Evolutionary conservation across 768 basidiomycete genomes (phyloP), one percentile per base, ranked within the genome.

Genomic region (Mrakia blollopis): DNA sequence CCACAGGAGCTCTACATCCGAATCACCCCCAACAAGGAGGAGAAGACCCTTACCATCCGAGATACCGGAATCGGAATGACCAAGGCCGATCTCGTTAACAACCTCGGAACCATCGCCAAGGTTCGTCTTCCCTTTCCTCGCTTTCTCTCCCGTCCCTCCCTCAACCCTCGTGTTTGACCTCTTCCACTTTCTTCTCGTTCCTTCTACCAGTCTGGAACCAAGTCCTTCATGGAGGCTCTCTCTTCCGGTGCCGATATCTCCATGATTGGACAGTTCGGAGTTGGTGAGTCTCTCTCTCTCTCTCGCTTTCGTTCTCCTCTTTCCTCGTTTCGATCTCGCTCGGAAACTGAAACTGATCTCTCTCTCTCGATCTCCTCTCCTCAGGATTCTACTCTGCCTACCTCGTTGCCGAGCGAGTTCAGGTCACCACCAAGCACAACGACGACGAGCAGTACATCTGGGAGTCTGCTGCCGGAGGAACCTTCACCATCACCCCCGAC

Each of bases 391-490:
- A 99, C 90, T 98, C 96, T 68, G 92, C 93, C 23, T 98, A 98
- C 89, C 93, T 99, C 81, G 95, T 99, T 80, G 95, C 96, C 81
- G 96, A 99, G 86, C 91, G 91, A 80, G 96, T 99, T 5, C 95
- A 97, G 85, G 94, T 99, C 83, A 91, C 98, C 86, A 94, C 95
- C 80, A 99, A 99, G 87, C 95, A 99, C 89, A 98, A 99, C 83
- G 96, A 98, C 82, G 96, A 98, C 84, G 97, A 98, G 86, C 96
- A 98, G 86, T 98, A 99, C 87, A 94, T 99, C 85, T 99, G 96
- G 97, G 96, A 99, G 88, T 99, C 96, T n/a, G 91, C 97, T 79
- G 96, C 96, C 44, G 97, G 96, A 83, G 97, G 96, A 75, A 99
- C 96, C 72, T 99, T 98, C 88, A 98, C 97, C 83, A 97, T 99